Evolutionary conservation across 108 stramenopile genomes (phyloP).

Genomic region (Poteriospumella lacustris): DNA sequence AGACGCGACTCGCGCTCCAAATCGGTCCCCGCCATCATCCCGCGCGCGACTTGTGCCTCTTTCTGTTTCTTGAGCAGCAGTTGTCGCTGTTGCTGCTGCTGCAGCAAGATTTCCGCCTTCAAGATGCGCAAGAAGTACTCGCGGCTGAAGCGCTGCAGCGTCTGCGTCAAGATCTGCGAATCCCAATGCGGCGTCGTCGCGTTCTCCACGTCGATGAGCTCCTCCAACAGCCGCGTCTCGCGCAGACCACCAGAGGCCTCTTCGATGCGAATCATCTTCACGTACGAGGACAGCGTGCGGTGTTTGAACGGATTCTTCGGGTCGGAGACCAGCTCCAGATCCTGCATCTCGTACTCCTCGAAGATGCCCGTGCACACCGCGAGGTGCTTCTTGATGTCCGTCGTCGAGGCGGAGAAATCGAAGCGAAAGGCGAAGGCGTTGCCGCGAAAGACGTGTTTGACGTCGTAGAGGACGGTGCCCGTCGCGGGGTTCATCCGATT

Average conservation of each 20-base stretch:
- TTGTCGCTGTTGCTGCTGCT: neutral
- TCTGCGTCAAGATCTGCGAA: neutral
- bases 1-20: neutral
- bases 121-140: slow-evolving; percentile 28
- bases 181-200: neutral
- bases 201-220: neutral
- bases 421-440: slow-evolving; percentile 16
- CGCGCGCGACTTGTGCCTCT: neutral
- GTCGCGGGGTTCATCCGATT: slow-evolving; percentile 2
- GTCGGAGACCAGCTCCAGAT: neutral
- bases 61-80: neutral
- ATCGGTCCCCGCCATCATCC: neutral
- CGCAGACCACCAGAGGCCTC: slow-evolving; percentile 10
- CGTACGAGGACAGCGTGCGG: slow-evolving; percentile 10
- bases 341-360: slow-evolving; percentile 11
- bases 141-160: neutral
- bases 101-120: slow-evolving; percentile 13
- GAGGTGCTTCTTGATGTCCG: neutral
- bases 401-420: neutral
- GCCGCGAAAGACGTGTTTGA: slow-evolving; percentile 19
- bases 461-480: slow-evolving; percentile 11
- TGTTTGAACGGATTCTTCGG: neutral
- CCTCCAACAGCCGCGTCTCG: slow-evolving; percentile 1
- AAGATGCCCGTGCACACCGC: slow-evolving; percentile 12
- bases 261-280: slow-evolving; percentile 26